A percentile compares a stretch with the other conserved stretches of the same genome.
phyloP scores from a whole-genome alignment of 148 eudicot species.

The Dianthus caryophyllus region DNA sequence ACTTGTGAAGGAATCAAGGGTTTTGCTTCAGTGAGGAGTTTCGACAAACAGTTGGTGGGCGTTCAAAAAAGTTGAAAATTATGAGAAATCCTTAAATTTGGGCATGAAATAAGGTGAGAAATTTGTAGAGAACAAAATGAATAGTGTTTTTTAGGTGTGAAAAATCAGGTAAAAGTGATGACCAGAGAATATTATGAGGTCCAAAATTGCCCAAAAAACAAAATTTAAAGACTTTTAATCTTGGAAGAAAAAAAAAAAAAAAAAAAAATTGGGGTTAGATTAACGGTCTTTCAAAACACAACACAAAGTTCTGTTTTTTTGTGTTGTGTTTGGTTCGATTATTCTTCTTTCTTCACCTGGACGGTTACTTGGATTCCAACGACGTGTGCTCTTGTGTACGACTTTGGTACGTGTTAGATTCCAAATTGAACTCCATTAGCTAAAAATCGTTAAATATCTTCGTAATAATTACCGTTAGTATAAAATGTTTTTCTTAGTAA shows the following conservation, averaged over 20 bases:
- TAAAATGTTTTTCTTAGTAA: no score
- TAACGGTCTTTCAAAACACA: conserved; percentile 12
- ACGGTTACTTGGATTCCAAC: conserved; percentile 31
- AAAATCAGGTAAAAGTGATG: conserved; percentile 23
- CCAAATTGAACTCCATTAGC: background rate
- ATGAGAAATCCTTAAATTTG: conserved; percentile 18
- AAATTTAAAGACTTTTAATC: no score
- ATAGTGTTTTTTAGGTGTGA: background rate
- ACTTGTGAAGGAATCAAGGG: background rate
- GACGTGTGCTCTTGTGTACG: conserved; percentile 4
- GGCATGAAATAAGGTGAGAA: conserved; percentile 12
- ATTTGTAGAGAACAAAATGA: conserved; percentile 1
- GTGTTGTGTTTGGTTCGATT: background rate
- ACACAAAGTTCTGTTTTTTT: background rate
- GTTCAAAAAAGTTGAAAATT: conserved; percentile 2
- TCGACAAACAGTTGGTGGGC: conserved; percentile 28
- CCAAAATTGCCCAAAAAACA: conserved; percentile 25
- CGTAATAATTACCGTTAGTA: no score
- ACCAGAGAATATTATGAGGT: conserved; percentile 61
- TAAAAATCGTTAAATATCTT: background rate
- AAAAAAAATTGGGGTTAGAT: conserved; percentile 9
- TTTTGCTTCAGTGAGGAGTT: conserved; percentile 27
- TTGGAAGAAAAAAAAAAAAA: background rate
- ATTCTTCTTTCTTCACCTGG: conserved; percentile 19
- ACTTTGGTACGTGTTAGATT: conserved; percentile 19